Percentiles rank a stretch among this genome's conserved stretches.
These are phyloP conservation scores for Apiotrichum domesticum DNA, from an alignment of 1,284 basidiomycete genomes.

Conservation along the genomic window DNA sequence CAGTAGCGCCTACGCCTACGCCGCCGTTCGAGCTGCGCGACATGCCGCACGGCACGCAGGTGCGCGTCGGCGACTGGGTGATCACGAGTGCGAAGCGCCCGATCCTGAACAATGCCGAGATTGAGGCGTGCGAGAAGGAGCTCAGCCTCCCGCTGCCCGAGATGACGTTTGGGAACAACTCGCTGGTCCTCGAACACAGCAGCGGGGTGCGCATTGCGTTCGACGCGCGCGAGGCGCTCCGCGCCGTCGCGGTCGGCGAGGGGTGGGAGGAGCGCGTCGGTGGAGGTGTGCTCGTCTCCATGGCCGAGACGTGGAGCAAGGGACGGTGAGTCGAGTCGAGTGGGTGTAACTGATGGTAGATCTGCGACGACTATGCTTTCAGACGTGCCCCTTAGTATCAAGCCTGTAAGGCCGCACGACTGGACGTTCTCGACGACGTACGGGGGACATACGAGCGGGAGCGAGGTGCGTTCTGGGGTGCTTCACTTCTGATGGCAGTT, in stretches of 20 bases:
- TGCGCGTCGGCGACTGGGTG: conserved; percentile 44
- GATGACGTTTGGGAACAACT: conserved; percentile 93
- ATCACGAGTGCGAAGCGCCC: conserved; percentile 45
- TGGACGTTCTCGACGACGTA: conserved; percentile 97
- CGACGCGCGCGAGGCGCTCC: conserved; percentile 63
- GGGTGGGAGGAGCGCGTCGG: conserved; percentile 62
- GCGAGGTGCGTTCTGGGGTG: conserved; percentile 17
- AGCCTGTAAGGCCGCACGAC: conserved; percentile 81
- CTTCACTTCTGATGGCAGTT: conserved; percentile 30
- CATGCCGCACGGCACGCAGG: conserved; percentile 16
- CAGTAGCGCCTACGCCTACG: too few relatives aligned
- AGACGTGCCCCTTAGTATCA: conserved; percentile 60
- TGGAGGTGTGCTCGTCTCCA: conserved; percentile 85
- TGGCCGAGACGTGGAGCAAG: conserved; percentile 89
- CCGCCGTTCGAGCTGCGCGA: too few relatives aligned
- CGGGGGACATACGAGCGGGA: conserved; percentile 55
- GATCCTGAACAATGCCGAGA: conserved; percentile 50
- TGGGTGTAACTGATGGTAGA: conserved; percentile 5
- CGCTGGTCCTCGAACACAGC: conserved; percentile 54
- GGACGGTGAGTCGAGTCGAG: conserved; percentile 51
- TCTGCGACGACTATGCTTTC: conserved; percentile 18
- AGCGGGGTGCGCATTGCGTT: conserved; percentile 63
- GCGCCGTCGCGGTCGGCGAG: conserved; percentile 67
- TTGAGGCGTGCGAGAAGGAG: conserved; percentile 58
- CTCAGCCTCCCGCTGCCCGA: conserved; percentile 81